Conservation (phyloP, 202 grass and related monocot genomes). For the Carex sylvatica region DNA sequence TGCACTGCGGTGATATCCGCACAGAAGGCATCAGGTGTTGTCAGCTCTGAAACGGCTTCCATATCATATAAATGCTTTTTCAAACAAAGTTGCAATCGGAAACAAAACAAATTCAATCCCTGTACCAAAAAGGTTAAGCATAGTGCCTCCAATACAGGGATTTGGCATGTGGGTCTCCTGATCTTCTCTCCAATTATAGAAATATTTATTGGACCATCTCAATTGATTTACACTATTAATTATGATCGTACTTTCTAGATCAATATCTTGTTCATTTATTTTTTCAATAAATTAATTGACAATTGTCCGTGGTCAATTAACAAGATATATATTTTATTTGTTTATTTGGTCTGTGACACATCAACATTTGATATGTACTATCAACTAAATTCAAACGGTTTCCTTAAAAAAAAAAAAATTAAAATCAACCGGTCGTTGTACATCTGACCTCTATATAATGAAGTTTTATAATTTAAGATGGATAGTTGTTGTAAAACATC, state of each 20-base stretch:
- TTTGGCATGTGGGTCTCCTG: neutral
- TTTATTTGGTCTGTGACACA: too few relatives aligned
- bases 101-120: constrained; percentile 13
- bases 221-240: neutral
- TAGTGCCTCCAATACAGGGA: neutral
- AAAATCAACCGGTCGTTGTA: too few relatives aligned
- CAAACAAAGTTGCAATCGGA: constrained; percentile 9
- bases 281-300: too few relatives aligned
- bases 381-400: too few relatives aligned
- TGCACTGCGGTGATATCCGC: constrained; percentile 1
- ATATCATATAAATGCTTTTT: constrained; percentile 19
- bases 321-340: too few relatives aligned
- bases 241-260: neutral
- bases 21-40: constrained; percentile 27
- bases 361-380: too few relatives aligned
- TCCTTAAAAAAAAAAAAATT: too few relatives aligned
- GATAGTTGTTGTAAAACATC: too few relatives aligned
- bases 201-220: neutral
- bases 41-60: constrained; percentile 15
- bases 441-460: too few relatives aligned
- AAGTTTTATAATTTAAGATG: too few relatives aligned
- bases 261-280: neutral
- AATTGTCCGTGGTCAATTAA: too few relatives aligned
- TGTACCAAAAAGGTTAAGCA: constrained; percentile 9
- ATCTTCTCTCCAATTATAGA: constrained; percentile 1